Percentiles rank a stretch among this genome's conserved stretches.
phyloP scores from a whole-genome alignment of 1,284 basidiomycete genomes.

The Leccinum griseonigrum region DNA sequence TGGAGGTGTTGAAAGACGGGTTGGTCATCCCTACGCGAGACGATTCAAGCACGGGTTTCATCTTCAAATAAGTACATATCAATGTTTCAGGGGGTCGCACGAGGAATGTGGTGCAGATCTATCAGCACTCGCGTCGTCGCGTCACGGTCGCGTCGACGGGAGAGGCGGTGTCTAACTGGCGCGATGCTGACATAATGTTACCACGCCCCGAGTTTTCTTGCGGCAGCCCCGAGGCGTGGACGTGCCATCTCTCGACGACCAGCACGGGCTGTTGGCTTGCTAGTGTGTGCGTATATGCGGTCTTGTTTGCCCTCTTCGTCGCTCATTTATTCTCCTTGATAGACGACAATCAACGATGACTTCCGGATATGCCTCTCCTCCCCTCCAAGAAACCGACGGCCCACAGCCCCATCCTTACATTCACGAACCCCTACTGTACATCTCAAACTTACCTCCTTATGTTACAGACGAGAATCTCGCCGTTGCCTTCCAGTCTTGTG shows the following conservation, averaged over 20 bases:
- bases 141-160: background rate
- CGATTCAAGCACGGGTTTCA: background rate
- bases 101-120: background rate
- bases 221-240: slow-evolving; percentile 19
- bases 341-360: slow-evolving; percentile 34
- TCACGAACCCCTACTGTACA: slow-evolving; percentile 74
- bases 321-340: slow-evolving; percentile 6
- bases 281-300: slow-evolving; percentile 19
- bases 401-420: slow-evolving; percentile 67
- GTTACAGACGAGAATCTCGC: slow-evolving; percentile 75
- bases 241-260: slow-evolving; percentile 29
- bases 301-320: background rate
- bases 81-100: background rate
- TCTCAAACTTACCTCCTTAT: slow-evolving; percentile 67
- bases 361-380: slow-evolving; percentile 36
- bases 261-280: slow-evolving; percentile 31
- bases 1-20: background rate
- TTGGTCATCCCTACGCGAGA: background rate
- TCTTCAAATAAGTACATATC: background rate
- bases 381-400: slow-evolving; percentile 31
- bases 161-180: background rate
- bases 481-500: slow-evolving; percentile 63
- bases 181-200: slow-evolving; percentile 35
- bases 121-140: background rate
- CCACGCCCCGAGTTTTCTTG: slow-evolving; percentile 34